These are phyloP conservation scores for Phytophthora ohioensis DNA, from an alignment of 352 stramenopile species.

Conservation along the genomic window DNA sequence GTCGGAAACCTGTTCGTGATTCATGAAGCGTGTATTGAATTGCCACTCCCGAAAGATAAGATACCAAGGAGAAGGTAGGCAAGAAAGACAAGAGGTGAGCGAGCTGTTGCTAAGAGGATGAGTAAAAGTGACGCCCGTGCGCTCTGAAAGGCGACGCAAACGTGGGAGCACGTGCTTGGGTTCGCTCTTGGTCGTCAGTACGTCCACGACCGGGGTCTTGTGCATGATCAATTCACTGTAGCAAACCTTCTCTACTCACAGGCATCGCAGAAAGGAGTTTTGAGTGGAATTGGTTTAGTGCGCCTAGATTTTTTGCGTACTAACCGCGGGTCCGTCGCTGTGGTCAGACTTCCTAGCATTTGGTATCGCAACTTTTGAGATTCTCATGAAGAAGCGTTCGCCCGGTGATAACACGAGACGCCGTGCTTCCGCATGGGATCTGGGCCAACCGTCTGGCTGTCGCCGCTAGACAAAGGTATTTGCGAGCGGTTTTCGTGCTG, in stretches of 20 bases:
- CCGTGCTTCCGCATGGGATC: no score
- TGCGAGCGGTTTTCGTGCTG: no score
- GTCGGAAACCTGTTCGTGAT: slow-evolving; percentile 30
- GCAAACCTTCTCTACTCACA: slow-evolving; percentile 15
- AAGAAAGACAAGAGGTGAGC: slow-evolving; percentile 6
- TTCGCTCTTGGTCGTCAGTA: slow-evolving; percentile 24
- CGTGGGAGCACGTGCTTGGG: slow-evolving; percentile 18
- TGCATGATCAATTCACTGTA: slow-evolving; percentile 19
- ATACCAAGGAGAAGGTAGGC: not conserved
- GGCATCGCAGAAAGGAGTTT: slow-evolving; percentile 20
- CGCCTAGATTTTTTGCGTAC: not conserved
- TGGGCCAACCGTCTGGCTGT: no score
- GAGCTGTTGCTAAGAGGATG: not conserved
- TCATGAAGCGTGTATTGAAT: slow-evolving; percentile 28
- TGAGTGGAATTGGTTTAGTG: slow-evolving; percentile 21
- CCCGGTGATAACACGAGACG: no score
- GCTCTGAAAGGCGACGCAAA: slow-evolving; percentile 3
- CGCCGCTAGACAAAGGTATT: no score
- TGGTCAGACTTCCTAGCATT: slow-evolving; percentile 20
- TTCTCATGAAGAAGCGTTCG: slow-evolving; percentile 7
- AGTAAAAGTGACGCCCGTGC: slow-evolving; percentile 4
- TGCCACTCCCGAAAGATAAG: slow-evolving; percentile 15
- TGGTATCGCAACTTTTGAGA: slow-evolving; percentile 18
- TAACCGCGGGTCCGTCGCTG: not conserved
- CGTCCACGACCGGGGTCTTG: slow-evolving; percentile 22